phyloP scores from a whole-genome alignment of 1,139 yeast genomes.

The Hyphopichia fennica region DNA sequence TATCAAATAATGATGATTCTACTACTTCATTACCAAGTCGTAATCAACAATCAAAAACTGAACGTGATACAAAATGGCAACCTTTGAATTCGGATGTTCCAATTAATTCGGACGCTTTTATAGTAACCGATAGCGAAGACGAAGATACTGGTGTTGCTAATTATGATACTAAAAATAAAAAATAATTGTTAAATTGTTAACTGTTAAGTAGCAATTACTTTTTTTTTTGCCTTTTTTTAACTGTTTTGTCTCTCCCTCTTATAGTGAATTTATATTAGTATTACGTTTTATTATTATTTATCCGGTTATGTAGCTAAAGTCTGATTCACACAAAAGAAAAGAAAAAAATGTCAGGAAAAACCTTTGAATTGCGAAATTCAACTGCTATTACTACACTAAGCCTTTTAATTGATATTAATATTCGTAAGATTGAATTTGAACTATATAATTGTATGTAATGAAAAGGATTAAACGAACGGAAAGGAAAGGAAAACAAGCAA shows the following conservation, averaged over 20 bases:
- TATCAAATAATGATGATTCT: constrained; percentile 45
- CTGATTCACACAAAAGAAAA: too few relatives aligned
- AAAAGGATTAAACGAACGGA: neutral
- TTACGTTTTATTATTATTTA: too few relatives aligned
- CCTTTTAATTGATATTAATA: neutral
- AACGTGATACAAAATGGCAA: constrained; percentile 45
- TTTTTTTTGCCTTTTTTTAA: too few relatives aligned
- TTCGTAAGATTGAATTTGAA: neutral
- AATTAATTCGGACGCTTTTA: constrained; percentile 67
- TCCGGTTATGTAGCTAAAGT: too few relatives aligned
- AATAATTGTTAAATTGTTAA: neutral
- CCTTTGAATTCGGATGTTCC: constrained; percentile 59
- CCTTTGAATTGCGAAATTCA: too few relatives aligned
- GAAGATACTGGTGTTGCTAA: constrained; percentile 37
- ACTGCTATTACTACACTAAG: too few relatives aligned
- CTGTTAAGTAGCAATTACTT: neutral
- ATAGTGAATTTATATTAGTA: too few relatives aligned
- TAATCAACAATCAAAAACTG: constrained; percentile 10
- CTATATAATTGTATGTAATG: neutral
- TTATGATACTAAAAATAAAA: constrained; percentile 1
- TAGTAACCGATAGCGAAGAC: constrained; percentile 78
- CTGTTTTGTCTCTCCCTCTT: too few relatives aligned
- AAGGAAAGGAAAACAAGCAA: neutral
- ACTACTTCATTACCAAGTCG: constrained; percentile 45
- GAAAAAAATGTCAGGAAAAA: too few relatives aligned